phyloP scores from a whole-genome alignment of 2,329 filamentous ascomycete species.

The Penicillium sp. region DNA sequence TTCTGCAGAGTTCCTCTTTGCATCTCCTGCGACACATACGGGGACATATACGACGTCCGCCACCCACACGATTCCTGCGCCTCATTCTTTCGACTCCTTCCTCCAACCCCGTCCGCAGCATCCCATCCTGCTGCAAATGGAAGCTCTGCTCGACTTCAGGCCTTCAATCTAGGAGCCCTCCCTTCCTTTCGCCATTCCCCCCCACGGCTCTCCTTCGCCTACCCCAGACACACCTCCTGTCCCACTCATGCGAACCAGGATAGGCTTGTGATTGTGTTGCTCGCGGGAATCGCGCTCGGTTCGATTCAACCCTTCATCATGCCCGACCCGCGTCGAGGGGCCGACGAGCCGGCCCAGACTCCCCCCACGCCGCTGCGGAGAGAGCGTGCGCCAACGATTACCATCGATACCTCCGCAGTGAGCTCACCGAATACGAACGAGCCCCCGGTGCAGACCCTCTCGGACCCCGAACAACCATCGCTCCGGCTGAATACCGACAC shows the following conservation, averaged over 20 bases:
- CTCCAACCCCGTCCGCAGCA: background rate
- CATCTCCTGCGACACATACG: background rate
- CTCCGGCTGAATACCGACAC: slow-evolving; percentile 42
- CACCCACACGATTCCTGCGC: background rate
- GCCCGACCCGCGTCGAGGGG: slow-evolving; percentile 31
- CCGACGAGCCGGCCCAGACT: slow-evolving; percentile 28
- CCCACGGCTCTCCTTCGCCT: background rate
- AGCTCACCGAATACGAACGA: slow-evolving; percentile 41
- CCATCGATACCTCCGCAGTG: slow-evolving; percentile 59
- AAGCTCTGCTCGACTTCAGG: background rate
- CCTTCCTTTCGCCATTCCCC: background rate
- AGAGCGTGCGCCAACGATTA: slow-evolving; percentile 56
- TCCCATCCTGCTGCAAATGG: background rate
- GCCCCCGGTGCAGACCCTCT: slow-evolving; percentile 36
- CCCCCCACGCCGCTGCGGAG: slow-evolving; percentile 39
- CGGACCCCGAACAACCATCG: slow-evolving; percentile 38
- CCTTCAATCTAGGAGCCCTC: background rate
- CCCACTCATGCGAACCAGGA: slow-evolving; percentile 12
- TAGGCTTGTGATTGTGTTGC: slow-evolving; percentile 3
- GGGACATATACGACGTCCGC: no score
- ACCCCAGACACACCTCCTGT: background rate
- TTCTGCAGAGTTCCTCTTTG: background rate
- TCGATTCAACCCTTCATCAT: slow-evolving; percentile 28
- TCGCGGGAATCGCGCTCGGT: slow-evolving; percentile 18
- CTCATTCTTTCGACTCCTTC: background rate